Evolutionary conservation across 2,329 filamentous ascomycete genomes (phyloP), one percentile per base, ranked within the genome.

Genomic region (Juglanconis sp.): DNA sequence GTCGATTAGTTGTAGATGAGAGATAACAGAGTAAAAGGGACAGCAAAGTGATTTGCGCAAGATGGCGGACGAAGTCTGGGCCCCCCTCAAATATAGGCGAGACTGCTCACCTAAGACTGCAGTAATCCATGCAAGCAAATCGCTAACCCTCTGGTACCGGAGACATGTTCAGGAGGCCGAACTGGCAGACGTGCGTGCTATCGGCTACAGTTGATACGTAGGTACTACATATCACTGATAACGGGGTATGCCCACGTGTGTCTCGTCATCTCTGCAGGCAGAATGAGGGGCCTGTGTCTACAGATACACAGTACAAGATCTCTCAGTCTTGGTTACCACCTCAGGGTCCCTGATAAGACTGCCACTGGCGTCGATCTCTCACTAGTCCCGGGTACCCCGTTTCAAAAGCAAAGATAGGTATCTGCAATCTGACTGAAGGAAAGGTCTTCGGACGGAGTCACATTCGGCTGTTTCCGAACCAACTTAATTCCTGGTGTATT

Each of bases 401-500:
- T 4, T 42, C 38, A 5, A 11, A 5, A 42, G 10, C 38, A 42
- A 13, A 42, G 38, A 42, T 42, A 42, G 38, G 38, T 15, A 10
- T 42, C 4, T 11, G n/a, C 38, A 42, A 13, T 42, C 38, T 42
- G 38, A 42, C 38, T 15, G 38, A 42, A 42, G n/a, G 35, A 15
- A 42, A 42, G n/a, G 35, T 42, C 10, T 42, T 10, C 5, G 10
- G 38, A 42, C 5, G 38, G 11, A 15, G 38, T 15, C 38, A 42
- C 38, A 10, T 4, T 42, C 38, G 38, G 38, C 38, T 42, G 6
- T 4, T 13, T 11, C 38, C 38, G 38, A 42, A 10, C 7, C n/a
- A 10, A 13, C 10, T 42, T 2, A 42, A 4, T 42, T 11, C n/a
- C 6, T 42, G 38, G 10, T 4, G 5, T 11, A 89, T 92, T 72